Evolutionary conservation across 305 asterid species (phyloP).

Genomic region (Fraxinus latifolia): DNA sequence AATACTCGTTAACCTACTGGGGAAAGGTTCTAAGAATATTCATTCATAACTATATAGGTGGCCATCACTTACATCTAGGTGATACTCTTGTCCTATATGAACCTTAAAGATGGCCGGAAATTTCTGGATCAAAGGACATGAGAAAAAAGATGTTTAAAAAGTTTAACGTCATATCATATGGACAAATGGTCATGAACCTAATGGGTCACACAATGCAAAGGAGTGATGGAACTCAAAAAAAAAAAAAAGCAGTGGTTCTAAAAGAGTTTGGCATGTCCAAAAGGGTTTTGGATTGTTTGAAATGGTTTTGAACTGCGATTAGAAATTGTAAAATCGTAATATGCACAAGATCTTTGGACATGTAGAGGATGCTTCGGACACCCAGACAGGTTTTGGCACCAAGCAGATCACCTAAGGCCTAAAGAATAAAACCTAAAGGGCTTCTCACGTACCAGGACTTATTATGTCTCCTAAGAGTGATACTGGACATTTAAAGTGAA

Average conservation of each 20-base stretch:
- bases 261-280: not conserved
- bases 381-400: not conserved
- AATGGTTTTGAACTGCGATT: not conserved
- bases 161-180: not conserved
- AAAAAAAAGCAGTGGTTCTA: not conserved
- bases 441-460: not conserved
- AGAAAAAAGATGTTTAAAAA: not conserved
- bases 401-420: not conserved
- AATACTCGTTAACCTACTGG: not conserved
- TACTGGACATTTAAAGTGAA: not conserved
- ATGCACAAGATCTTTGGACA: not conserved
- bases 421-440: not conserved
- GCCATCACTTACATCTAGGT: not conserved
- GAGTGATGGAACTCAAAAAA: not conserved
- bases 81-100: not conserved
- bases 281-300: not conserved
- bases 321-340: not conserved
- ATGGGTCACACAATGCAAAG: not conserved
- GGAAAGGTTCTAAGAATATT: not conserved
- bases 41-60: not conserved
- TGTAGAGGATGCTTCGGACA: not conserved
- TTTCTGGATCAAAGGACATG: not conserved
- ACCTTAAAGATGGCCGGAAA: not conserved
- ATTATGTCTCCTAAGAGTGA: not conserved
- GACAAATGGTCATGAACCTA: not conserved